These are phyloP conservation scores for Teunomyces gatunensis DNA, from an alignment of 805 yeast genomes.

Conservation along the genomic window DNA sequence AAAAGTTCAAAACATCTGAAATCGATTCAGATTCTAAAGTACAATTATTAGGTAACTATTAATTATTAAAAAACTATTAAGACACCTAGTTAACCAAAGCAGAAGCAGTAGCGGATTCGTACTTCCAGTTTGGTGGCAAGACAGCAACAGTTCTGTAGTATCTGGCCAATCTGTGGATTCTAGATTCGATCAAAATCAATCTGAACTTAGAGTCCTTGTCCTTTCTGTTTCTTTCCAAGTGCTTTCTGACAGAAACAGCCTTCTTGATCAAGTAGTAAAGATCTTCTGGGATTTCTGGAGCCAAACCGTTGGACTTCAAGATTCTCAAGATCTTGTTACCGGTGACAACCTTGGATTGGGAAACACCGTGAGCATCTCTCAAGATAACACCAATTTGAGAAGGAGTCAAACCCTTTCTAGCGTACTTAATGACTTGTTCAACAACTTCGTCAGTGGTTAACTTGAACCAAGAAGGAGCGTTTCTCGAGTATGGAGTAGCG, in stretches of 20 bases:
- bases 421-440: conserved; percentile 98
- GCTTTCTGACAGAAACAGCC: conserved; percentile 99
- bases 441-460: conserved; percentile 90
- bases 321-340: conserved; percentile 99
- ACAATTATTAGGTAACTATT: conserved; percentile 3
- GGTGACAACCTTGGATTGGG: conserved; percentile 95
- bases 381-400: conserved; percentile 99
- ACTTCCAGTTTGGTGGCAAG: conserved; percentile 99
- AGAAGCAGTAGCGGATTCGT: conserved; percentile 99
- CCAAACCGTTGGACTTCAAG: conserved; percentile 98
- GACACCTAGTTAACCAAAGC: conserved; percentile 92
- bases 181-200: conserved; percentile 98
- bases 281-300: conserved; percentile 99
- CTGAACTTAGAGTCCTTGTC: conserved; percentile 99
- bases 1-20: not conserved
- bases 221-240: conserved; percentile 99
- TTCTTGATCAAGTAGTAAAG: conserved; percentile 98
- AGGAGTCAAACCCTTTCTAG: conserved; percentile 99
- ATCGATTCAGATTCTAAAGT: not conserved
- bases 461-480: conserved; percentile 99
- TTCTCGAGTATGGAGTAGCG: conserved; percentile 98
- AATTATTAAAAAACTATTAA: conserved; percentile 9
- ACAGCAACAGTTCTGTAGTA: conserved; percentile 99
- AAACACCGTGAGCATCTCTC: conserved; percentile 99
- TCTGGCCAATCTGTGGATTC: conserved; percentile 99